Conservation (phyloP, 116 monocot species). For the Cymodocea nodosa region DNA sequence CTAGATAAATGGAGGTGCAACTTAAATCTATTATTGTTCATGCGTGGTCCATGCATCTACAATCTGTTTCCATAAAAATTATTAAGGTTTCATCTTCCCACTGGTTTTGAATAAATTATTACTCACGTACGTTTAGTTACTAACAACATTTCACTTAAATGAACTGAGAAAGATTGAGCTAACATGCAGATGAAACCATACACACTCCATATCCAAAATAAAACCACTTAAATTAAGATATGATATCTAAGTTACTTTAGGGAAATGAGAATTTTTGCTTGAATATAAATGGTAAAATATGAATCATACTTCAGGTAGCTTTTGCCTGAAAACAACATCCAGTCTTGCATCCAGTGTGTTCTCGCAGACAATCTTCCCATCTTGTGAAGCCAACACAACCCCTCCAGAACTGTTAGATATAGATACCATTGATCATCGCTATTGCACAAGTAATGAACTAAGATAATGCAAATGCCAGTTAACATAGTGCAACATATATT, state of each 20-base stretch:
- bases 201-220: not conserved
- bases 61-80: too few relatives aligned
- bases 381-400: slow-evolving; percentile 86
- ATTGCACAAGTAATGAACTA: not conserved
- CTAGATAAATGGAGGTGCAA: too few relatives aligned
- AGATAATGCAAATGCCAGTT: not conserved
- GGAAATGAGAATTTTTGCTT: not conserved
- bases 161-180: not conserved
- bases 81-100: too few relatives aligned
- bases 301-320: slow-evolving; percentile 68
- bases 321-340: slow-evolving; percentile 78
- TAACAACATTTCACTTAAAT: too few relatives aligned
- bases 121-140: too few relatives aligned
- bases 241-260: not conserved
- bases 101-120: too few relatives aligned
- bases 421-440: not conserved
- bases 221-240: not conserved
- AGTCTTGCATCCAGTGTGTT: slow-evolving; percentile 94
- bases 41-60: too few relatives aligned
- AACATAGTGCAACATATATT: not conserved
- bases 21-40: too few relatives aligned
- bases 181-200: not conserved
- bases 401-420: slow-evolving; percentile 63
- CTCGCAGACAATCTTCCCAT: slow-evolving; percentile 95
- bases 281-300: not conserved